These are phyloP conservation scores for Scytalidium sp. DNA, from an alignment of 2,329 filamentous ascomycete species.

Conservation along the genomic window DNA sequence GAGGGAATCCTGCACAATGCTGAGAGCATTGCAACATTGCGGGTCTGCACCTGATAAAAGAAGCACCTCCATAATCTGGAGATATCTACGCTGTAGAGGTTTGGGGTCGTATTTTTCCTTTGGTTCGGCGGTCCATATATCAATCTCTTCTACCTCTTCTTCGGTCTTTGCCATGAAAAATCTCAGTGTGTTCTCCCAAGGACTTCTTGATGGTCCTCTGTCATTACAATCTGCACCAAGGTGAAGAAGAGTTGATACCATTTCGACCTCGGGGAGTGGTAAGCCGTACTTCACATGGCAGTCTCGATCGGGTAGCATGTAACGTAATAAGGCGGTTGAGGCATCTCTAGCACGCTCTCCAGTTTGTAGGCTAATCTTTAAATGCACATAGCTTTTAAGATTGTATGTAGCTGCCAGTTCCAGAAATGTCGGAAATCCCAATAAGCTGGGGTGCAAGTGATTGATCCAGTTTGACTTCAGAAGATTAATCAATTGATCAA, in stretches of 20 bases:
- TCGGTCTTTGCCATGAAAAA: not conserved
- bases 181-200: not conserved
- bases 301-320: not conserved
- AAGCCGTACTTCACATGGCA: not conserved
- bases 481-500: not conserved
- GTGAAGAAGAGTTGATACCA: not conserved
- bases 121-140: not conserved
- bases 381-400: not conserved
- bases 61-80: not conserved
- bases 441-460: not conserved
- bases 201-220: not conserved
- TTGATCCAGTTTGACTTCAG: not conserved
- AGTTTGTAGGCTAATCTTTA: not conserved
- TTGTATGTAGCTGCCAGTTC: not conserved
- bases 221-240: not conserved
- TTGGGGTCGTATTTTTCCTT: not conserved
- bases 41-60: not conserved
- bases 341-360: not conserved
- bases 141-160: not conserved
- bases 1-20: not conserved
- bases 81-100: not conserved
- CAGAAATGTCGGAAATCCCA: not conserved
- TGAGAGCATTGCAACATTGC: not conserved
- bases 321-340: not conserved
- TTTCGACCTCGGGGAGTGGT: not conserved